Base-by-base conservation (phyloP, 305 asterid genomes). In the Ajuga reptans region DNA sequence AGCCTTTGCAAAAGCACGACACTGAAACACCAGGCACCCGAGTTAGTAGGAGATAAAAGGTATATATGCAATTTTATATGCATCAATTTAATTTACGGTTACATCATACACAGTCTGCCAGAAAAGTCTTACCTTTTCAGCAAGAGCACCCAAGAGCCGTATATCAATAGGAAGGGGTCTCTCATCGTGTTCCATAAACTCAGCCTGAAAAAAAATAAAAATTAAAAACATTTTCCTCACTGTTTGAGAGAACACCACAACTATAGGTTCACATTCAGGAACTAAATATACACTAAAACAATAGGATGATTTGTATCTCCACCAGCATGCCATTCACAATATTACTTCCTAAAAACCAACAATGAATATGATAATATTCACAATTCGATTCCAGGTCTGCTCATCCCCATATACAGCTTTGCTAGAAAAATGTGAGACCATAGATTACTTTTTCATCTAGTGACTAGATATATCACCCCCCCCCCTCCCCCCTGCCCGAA, bases 1-100 rank as follows among this genome's bases (percentile, higher is more conserved):
- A 78, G 99, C 99, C 87, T 94, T 94, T 2, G 98, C 97, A 81
- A 86, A 94, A 77, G 99, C 99, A 51, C 99, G 96, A 72, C 96
- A 94, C 99, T 94, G 81, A 77, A 78, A 82, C 71, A 78, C 78
- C 80, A 47, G 47, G 53, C 71, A 78, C 78, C 80, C 43, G 47
- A 57, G 56, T 70, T 64, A 66, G 39, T 65, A 64, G 39, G 66
- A 58, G 67, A 64, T 50, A 65, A 73, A 11, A 36, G 6, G 15
- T 7, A 42, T 27, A 29, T 51, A 42, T 21, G 47, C 66, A 43
- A 18, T 34, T 57, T 12, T 9, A 43, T 50, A 64, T 27, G 36
- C 72, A 37, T 67, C 53, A 69, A 51, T 37, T 36, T 37, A 59
- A 71, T 61, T 63, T 31, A 50, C 43, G 39, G 5, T 58, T 41